Evolutionary conservation across 2,329 filamentous ascomycete genomes (phyloP).

Genomic region (Hirsutella thompsonii): DNA sequence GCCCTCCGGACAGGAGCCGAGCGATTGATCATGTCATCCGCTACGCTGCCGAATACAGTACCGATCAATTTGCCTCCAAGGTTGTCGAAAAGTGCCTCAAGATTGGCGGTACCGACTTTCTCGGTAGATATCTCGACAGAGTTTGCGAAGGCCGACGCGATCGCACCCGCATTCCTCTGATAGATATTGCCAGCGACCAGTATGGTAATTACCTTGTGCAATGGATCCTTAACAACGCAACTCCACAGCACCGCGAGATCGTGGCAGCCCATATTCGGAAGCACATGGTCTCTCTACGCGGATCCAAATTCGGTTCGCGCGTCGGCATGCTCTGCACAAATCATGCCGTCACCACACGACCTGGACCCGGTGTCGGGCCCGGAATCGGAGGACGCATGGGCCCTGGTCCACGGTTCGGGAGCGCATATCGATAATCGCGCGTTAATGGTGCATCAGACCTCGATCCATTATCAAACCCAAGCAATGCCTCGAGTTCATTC

Average conservation of each 20-base stretch:
- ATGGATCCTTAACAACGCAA: constrained; percentile 85
- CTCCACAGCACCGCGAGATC: constrained; percentile 78
- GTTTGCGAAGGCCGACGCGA: constrained; percentile 86
- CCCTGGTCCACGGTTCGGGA: constrained; percentile 44
- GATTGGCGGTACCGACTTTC: constrained; percentile 82
- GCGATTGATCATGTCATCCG: constrained; percentile 92
- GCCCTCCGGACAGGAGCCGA: constrained; percentile 77
- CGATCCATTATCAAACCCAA: neutral
- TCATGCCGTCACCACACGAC: constrained; percentile 76
- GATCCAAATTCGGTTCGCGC: constrained; percentile 95
- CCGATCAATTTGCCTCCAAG: constrained; percentile 98
- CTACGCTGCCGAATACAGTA: constrained; percentile 91
- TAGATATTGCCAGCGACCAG: constrained; percentile 96
- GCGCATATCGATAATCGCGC: constrained; percentile 40
- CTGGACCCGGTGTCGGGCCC: constrained; percentile 67
- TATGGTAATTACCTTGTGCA: constrained; percentile 98
- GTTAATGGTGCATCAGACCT: neutral
- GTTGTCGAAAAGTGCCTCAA: constrained; percentile 99
- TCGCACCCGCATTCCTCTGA: constrained; percentile 88
- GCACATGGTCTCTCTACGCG: constrained; percentile 97
- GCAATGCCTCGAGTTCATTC: neutral
- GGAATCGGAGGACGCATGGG: constrained; percentile 45
- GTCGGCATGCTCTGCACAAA: constrained; percentile 99
- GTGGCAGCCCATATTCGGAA: constrained; percentile 92
- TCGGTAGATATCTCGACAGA: constrained; percentile 82